Conservation (phyloP, 257 asterid genomes). For the Solanum pennellii region DNA sequence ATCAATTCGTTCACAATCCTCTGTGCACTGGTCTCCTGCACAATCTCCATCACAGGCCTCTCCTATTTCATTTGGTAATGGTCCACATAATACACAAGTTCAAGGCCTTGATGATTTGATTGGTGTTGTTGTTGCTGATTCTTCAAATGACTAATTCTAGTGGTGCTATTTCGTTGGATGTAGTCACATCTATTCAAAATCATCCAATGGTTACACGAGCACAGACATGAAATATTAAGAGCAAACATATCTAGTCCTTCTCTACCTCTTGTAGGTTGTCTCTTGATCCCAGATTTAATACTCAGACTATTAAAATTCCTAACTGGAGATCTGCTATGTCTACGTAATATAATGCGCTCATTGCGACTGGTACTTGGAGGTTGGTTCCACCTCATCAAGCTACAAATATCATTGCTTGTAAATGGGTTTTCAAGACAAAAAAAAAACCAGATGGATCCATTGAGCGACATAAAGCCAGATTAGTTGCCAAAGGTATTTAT, state of each 20-base stretch:
- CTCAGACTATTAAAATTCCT: neutral
- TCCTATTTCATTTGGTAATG: neutral
- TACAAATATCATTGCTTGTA: too few relatives aligned
- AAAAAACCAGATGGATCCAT: too few relatives aligned
- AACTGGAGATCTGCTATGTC: neutral
- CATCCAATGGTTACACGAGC: neutral
- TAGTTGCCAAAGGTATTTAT: too few relatives aligned
- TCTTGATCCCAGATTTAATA: neutral
- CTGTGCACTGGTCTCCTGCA: too few relatives aligned
- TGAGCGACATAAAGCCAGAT: too few relatives aligned
- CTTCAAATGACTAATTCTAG: neutral
- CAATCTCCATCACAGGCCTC: neutral
- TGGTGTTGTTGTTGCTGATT: neutral
- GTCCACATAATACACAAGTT: neutral
- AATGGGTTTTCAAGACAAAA: too few relatives aligned
- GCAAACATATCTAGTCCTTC: neutral
- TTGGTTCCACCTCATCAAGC: too few relatives aligned
- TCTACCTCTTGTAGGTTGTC: neutral
- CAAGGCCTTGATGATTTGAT: neutral
- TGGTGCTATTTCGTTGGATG: neutral
- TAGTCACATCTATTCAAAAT: neutral
- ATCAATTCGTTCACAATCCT: neutral
- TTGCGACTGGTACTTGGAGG: too few relatives aligned
- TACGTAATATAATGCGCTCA: too few relatives aligned
- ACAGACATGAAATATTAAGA: fast-evolving